Evolutionary conservation across 1,284 basidiomycete species (phyloP).

Genomic region (Fomes fomentarius): DNA sequence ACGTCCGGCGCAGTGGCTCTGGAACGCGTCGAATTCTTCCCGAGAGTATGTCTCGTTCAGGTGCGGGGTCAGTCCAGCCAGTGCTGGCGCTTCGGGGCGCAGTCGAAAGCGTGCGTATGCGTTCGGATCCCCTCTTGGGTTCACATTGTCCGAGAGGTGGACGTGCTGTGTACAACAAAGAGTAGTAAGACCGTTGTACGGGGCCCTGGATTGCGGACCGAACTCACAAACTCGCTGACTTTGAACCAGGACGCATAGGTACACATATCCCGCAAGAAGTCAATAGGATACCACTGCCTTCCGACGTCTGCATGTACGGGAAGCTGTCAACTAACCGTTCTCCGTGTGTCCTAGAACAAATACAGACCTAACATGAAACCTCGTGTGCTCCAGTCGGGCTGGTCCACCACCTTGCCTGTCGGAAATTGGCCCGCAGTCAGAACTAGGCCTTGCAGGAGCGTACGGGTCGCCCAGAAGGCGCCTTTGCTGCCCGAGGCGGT

Average conservation of each 20-base stretch:
- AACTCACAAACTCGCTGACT: conserved; percentile 35
- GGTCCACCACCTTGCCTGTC: conserved; percentile 32
- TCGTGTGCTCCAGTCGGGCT: conserved; percentile 40
- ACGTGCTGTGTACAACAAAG: conserved; percentile 23
- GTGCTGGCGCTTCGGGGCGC: conserved; percentile 32
- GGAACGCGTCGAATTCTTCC: conserved; percentile 37
- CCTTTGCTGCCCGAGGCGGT: conserved; percentile 38
- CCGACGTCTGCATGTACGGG: conserved; percentile 31
- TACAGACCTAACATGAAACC: conserved; percentile 39
- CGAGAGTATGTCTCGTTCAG: conserved; percentile 40
- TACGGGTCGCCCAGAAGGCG: conserved; percentile 40
- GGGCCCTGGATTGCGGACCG: background rate
- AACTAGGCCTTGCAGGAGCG: conserved; percentile 38
- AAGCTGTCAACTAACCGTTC: background rate
- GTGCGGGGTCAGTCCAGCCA: conserved; percentile 34
- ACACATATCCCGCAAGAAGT: conserved; percentile 38
- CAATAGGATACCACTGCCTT: conserved; percentile 38
- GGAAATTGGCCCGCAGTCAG: conserved; percentile 32
- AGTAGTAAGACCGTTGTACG: background rate
- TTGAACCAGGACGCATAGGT: conserved; percentile 42
- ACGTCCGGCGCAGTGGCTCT: conserved; percentile 35
- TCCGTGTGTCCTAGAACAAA: background rate
- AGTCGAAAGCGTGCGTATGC: conserved; percentile 40
- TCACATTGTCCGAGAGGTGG: conserved; percentile 33
- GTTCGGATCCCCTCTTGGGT: conserved; percentile 19